Base-by-base conservation (phyloP, 164 flowering plant species). In the Chloranthus sessilifolius region DNA sequence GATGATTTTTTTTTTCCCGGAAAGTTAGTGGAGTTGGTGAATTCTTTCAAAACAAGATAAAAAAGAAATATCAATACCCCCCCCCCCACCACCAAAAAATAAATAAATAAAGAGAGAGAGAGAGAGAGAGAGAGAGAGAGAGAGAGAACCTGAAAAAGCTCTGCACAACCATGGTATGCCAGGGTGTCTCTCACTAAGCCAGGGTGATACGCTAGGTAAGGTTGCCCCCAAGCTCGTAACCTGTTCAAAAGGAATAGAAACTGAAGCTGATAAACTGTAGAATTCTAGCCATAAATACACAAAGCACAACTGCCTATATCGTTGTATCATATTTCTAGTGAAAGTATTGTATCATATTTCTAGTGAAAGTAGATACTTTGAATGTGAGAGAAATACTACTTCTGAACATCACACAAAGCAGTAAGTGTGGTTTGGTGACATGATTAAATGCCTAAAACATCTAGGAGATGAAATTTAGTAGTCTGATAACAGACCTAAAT, bases 91-190 rank as follows among this genome's bases (percentile, higher is more conserved):
- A n/a, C n/a, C n/a, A 25, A 43, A 24, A 30, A 24, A 43, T 21
- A 17, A 34, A 34, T 43, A 24, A 49, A 30, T 38, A 46, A 30
- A 33, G 22, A 25, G 27, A 43, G 23, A 7, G 8, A 1, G 41
- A n/a, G 40, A 31, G 34, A 9, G 3, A 43, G 27, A 8, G 43
- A 16, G n/a, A 42, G 47, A 12, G n/a, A 16, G 20, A 10, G 29
- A 14, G 49, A 39, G 17, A 10, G 23, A 53, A 83, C 99, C 99
- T 94, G 99, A 53, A 89, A 94, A 53, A 94, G 89, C 61, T 94
- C 99, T 35, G 95, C 95, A 71, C 99, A 94, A 11, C 99, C 99
- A 79, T 94, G 91, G 63, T 84, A 89, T 30, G 99, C 99, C 59
- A 94, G 74, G 21, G 75, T 60, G 15, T 82, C 88, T 60, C 99